These are phyloP conservation scores for Bromus sterilis DNA, from an alignment of 176 grass and related monocot genomes.

Conservation along the genomic window DNA sequence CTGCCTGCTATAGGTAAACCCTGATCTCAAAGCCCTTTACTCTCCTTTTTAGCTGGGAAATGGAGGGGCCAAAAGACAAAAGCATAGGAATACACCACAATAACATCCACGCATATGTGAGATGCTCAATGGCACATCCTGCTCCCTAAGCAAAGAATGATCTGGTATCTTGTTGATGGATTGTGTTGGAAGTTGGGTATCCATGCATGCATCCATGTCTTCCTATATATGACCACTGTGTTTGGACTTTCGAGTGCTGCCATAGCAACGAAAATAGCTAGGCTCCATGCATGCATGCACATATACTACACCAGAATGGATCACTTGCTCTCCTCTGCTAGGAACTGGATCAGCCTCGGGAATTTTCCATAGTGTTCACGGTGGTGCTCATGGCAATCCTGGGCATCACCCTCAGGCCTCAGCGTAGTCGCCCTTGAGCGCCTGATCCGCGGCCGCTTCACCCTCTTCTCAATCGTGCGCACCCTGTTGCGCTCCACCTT, in stretches of 20 bases:
- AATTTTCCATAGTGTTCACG: neutral
- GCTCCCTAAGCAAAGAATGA: neutral
- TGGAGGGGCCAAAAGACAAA: neutral
- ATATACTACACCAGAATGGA: neutral
- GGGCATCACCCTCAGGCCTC: neutral
- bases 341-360: neutral
- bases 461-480: neutral
- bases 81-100: too few species aligned
- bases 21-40: neutral
- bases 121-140: neutral
- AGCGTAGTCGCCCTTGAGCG: neutral
- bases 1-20: neutral
- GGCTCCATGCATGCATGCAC: neutral
- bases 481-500: neutral
- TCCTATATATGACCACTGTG: neutral
- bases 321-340: neutral
- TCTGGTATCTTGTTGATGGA: neutral
- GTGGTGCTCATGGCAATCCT: conserved; percentile 12
- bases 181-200: neutral
- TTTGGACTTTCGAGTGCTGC: neutral
- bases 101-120: neutral
- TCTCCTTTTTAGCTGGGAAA: neutral
- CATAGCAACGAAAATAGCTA: neutral
- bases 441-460: neutral
- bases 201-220: neutral